Percentiles rank a stretch among this genome's conserved stretches.
These are phyloP conservation scores for Diplodia corticola DNA, from an alignment of 2,329 filamentous ascomycete genomes.

Conservation along the genomic window DNA sequence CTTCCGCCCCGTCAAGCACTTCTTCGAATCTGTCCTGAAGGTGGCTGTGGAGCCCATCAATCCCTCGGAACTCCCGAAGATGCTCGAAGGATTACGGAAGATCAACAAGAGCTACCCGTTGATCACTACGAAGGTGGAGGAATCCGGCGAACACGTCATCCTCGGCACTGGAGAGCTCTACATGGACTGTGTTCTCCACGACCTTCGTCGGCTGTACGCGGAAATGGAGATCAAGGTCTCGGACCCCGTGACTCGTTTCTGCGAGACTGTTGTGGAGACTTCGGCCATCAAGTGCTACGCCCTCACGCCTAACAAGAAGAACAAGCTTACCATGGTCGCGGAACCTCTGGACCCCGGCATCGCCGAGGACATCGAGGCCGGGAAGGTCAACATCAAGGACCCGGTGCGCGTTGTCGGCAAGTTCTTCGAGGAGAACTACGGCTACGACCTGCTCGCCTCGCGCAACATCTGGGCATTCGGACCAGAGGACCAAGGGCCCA, in stretches of 20 bases:
- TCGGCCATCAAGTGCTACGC: slow-evolving; percentile 98
- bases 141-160: slow-evolving; percentile 94
- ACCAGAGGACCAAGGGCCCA: slow-evolving; percentile 89
- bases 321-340: slow-evolving; percentile 97
- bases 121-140: slow-evolving; percentile 94
- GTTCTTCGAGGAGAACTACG: slow-evolving; percentile 96
- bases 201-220: slow-evolving; percentile 87
- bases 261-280: slow-evolving; percentile 95
- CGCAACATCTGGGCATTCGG: slow-evolving; percentile 99
- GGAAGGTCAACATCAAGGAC: slow-evolving; percentile 87
- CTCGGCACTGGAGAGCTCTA: slow-evolving; percentile 97
- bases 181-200: slow-evolving; percentile 98
- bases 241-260: slow-evolving; percentile 95
- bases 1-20: slow-evolving; percentile 88
- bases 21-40: slow-evolving; percentile 97
- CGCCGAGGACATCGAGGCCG: slow-evolving; percentile 88
- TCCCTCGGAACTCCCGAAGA: slow-evolving; percentile 95
- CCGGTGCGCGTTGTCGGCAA: slow-evolving; percentile 91
- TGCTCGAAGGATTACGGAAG: slow-evolving; percentile 94
- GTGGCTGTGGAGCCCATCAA: slow-evolving; percentile 98
- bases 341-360: slow-evolving; percentile 95
- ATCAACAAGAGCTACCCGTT: slow-evolving; percentile 98
- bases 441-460: slow-evolving; percentile 91
- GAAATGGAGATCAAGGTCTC: slow-evolving; percentile 99
- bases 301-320: slow-evolving; percentile 98